Evolutionary conservation across 345 rosid genomes (phyloP).

Genomic region (Odontarrhena argentea): DNA sequence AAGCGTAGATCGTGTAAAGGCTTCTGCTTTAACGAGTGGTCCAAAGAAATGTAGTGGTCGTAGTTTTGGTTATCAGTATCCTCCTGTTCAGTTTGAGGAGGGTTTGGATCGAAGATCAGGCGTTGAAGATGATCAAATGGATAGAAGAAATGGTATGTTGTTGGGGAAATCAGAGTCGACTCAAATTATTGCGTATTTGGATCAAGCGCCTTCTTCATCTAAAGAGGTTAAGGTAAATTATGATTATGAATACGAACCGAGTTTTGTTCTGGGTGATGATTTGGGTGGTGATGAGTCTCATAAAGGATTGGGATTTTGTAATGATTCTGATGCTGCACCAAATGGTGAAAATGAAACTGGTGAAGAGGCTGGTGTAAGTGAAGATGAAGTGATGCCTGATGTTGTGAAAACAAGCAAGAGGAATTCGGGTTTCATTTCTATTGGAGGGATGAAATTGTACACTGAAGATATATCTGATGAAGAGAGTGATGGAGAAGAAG

Average conservation of each 20-base stretch:
- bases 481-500: slow-evolving; percentile 53
- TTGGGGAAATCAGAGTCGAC: slow-evolving; percentile 52
- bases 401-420: slow-evolving; percentile 42
- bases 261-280: slow-evolving; percentile 63
- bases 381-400: slow-evolving; percentile 44
- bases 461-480: slow-evolving; percentile 73
- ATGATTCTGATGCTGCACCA: slow-evolving; percentile 54
- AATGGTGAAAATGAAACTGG: slow-evolving; percentile 43
- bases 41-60: slow-evolving; percentile 42
- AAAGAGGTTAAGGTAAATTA: slow-evolving; percentile 41
- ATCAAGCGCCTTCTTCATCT: slow-evolving; percentile 51
- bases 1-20: slow-evolving; percentile 46
- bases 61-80: slow-evolving; percentile 52
- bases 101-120: slow-evolving; percentile 35
- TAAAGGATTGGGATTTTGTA: slow-evolving; percentile 64
- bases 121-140: slow-evolving; percentile 29
- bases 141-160: slow-evolving; percentile 44
- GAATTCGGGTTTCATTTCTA: slow-evolving; percentile 76
- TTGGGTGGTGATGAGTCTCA: slow-evolving; percentile 57
- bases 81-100: slow-evolving; percentile 49
- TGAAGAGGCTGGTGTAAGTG: slow-evolving; percentile 36
- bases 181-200: slow-evolving; percentile 62
- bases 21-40: slow-evolving; percentile 50
- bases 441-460: slow-evolving; percentile 73
- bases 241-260: slow-evolving; percentile 59